Evolutionary conservation across 108 stramenopile species (phyloP).

Genomic region (Skeletonema grethae): DNA sequence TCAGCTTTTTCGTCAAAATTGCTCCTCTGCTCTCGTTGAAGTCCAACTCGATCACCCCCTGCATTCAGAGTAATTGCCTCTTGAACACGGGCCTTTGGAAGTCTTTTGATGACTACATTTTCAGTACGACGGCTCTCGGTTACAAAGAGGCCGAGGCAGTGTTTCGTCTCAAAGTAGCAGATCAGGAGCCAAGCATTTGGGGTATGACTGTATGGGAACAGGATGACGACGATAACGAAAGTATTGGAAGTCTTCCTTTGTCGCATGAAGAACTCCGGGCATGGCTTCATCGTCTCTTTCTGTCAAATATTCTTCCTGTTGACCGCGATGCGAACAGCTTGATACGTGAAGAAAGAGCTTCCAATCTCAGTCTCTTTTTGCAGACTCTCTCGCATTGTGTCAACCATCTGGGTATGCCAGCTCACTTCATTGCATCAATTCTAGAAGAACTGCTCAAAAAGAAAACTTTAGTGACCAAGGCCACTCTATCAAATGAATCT

Average conservation of each 20-base stretch:
- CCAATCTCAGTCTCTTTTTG: conserved; percentile 9
- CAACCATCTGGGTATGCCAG: conserved; percentile 8
- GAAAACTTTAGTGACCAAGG: conserved; percentile 11
- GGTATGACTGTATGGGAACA: conserved; percentile 3
- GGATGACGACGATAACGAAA: conserved; percentile 8
- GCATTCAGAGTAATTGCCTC: conserved; percentile 14
- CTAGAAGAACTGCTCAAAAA: conserved; percentile 20
- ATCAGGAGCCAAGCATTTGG: conserved; percentile 2
- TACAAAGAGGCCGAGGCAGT: conserved; percentile 14
- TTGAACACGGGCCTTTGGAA: conserved; percentile 33
- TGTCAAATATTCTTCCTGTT: conserved; percentile 10
- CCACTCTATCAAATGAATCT: conserved; percentile 25
- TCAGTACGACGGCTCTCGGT: conserved; percentile 8
- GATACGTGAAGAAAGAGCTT: conserved; percentile 25
- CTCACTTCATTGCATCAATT: conserved; percentile 18
- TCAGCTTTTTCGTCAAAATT: background rate
- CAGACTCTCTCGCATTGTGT: conserved; percentile 20
- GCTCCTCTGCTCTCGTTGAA: conserved; percentile 24
- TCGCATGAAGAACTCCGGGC: conserved; percentile 9
- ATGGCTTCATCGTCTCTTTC: conserved; percentile 19
- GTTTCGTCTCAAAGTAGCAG: conserved; percentile 6
- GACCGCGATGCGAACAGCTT: conserved; percentile 16
- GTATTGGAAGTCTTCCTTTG: background rate
- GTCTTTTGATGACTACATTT: conserved; percentile 30
- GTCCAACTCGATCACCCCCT: conserved; percentile 16